Base-by-base conservation (phyloP, 257 asterid genomes). In the Capsicum rhomboideum region DNA sequence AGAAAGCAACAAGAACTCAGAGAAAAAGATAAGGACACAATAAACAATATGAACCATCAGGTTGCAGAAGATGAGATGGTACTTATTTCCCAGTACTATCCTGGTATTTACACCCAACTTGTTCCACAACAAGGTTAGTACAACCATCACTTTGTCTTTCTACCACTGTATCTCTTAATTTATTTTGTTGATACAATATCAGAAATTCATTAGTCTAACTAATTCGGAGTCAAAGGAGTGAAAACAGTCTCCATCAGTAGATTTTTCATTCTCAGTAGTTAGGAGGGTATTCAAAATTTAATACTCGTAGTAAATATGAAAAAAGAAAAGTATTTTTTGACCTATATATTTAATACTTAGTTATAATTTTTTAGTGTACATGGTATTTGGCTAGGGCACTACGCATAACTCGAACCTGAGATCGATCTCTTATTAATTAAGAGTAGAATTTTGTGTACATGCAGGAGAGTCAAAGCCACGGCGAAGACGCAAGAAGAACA, bases 11-110 rank as follows among this genome's bases (percentile, higher is more conserved):
- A 68, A 78, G 37, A 29, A 46, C 42, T n/a, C 14, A 20, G 2
- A 44, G 68, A 67, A 14, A n/a, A n/a, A 1, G 44, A 10, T 44
- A 29, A 53, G n/a, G 29, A 88, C 16, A 20, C 50, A 71, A 79
- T 78, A 31, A 84, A 26, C 34, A 85, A 16, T 29, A 89, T 87
- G 90, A 81, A 86, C 83, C 79, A 85, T 63, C 86, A 87, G 23
- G 21, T 79, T 21, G 88, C 21, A 75, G 81, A 89, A 79, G 91
- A 92, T 80, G 92, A 91, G 67, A 85, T 89, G 92, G 61, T 79
- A 29, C 91, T 93, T 53, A 67, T 91, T 52, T 91, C 94, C 28
- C 92, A 90, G 87, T 91, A 91, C 86, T 88, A 88, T 85, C 90
- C 90, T 23, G 89, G 71, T n/a, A 85, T 85, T 26, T 89, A 77